Base-by-base conservation (phyloP, 1,284 basidiomycete genomes). In the Amylostereum chailletii region DNA sequence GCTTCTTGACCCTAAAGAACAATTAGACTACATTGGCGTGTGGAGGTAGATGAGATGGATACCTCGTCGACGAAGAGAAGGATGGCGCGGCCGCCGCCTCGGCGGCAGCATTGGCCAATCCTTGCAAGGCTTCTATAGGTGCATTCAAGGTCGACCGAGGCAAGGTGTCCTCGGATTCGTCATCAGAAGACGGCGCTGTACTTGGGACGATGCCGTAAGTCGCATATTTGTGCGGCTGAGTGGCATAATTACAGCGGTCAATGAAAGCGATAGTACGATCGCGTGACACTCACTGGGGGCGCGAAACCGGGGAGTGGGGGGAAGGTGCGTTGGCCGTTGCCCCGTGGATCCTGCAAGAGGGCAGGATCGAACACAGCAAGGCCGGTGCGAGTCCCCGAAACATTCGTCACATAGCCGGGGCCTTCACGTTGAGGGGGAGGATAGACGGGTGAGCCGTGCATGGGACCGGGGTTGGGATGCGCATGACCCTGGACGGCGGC, bases 71-170 rank as follows among this genome's bases (percentile, higher is more conserved):
- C 29, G 68, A 56, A 32, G 66, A 61, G 4, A 66, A 50, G 10
- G 71, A 74, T 2, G 88, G 78, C 2, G 76, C 86, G 3, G 88
- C 86, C 1, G 93, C 91, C 2, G 92, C 89, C 65, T 94, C 91
- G 29, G 90, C 93, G 3, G 92, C 92, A 2, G 92, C 92, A 62
- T 95, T 94, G 9, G 92, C 93, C 42, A 95, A 72, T 2, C 91
- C 90, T 62, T 95, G 89, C 34, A 95, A 71, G 3, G 93, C 93
- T 62, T 95, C 92, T 52, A 95, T 95, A 1, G 93, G 93, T 0
- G 93, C 91, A 53, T 88, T 90, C 55, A 94, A 71, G 34, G 85
- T 80, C 30, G 86, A 78, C 37, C 89, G 77, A 10, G 90, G 86
- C 4, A 93, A 70, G 0, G 90, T 86, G 52, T 92, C 89, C 58